phyloP scores from a whole-genome alignment of 192 early-diverging fungal genomes.

The Endogone sp. region DNA sequence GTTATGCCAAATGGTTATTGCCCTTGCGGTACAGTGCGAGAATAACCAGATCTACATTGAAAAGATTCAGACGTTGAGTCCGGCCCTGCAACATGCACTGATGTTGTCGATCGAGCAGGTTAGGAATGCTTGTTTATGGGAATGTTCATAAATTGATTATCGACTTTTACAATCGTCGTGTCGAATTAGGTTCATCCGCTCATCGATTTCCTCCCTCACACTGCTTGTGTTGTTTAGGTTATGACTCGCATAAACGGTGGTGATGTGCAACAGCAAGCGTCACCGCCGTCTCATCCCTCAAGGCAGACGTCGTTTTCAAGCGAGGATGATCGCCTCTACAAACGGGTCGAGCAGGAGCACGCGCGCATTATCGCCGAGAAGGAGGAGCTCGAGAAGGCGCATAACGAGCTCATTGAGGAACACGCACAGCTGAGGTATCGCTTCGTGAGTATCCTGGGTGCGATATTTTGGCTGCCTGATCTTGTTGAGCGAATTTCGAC shows the following conservation, averaged over 20 bases:
- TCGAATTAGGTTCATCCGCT: no score
- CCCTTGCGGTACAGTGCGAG: constrained; percentile 82
- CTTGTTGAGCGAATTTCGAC: constrained; percentile 25
- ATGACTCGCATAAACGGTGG: constrained; percentile 9
- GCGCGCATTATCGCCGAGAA: constrained; percentile 50
- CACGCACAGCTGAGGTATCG: constrained; percentile 41
- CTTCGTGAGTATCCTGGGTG: constrained; percentile 21
- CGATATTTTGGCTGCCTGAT: background rate
- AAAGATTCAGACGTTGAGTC: constrained; percentile 73
- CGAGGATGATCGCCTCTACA: no score
- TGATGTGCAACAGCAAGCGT: background rate
- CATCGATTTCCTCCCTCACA: no score
- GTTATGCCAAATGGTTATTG: constrained; percentile 79
- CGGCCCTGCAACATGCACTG: constrained; percentile 72
- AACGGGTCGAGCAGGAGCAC: constrained; percentile 11
- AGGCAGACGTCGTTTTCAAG: no score
- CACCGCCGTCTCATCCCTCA: background rate
- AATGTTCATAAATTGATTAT: no score
- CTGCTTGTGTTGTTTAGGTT: no score
- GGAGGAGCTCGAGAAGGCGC: constrained; percentile 52
- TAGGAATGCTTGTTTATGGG: constrained; percentile 2
- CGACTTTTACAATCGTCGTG: no score
- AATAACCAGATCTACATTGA: constrained; percentile 81
- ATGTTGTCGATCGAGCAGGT: constrained; percentile 92
- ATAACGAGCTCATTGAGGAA: constrained; percentile 43